Evolutionary conservation across 2,329 filamentous ascomycete genomes (phyloP).

Genomic region (Diaporthe citrichinensis): DNA sequence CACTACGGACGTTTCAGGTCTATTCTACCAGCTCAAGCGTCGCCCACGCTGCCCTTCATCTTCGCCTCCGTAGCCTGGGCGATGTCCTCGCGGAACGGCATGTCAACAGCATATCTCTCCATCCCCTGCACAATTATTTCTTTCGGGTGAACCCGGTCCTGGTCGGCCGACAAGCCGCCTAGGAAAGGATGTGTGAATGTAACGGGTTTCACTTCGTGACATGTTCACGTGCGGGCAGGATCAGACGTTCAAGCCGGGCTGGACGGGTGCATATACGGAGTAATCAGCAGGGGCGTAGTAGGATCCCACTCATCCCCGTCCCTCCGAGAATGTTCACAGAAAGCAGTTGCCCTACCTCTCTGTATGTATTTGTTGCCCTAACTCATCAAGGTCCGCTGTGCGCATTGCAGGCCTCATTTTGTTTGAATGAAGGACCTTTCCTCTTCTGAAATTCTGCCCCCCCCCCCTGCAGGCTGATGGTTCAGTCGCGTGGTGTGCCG

Average conservation of each 20-base stretch:
- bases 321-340: background rate
- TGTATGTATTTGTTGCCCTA: background rate
- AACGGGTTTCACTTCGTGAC: conserved; percentile 24
- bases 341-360: background rate
- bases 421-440: conserved; percentile 1
- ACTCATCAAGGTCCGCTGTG: background rate
- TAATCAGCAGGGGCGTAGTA: background rate
- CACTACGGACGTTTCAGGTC: background rate
- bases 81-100: background rate
- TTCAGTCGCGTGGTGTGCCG: background rate
- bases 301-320: background rate
- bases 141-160: conserved; percentile 5
- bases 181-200: background rate
- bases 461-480: conserved; percentile 1
- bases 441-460: background rate
- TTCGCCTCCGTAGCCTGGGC: background rate
- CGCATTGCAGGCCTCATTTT: conserved; percentile 5
- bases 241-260: background rate
- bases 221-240: background rate
- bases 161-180: background rate
- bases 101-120: background rate
- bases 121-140: background rate
- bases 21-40: background rate
- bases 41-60: background rate
- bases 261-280: background rate